These are phyloP conservation scores for Cyclocybe cylindracea DNA, from an alignment of 768 basidiomycete species.

Conservation along the genomic window DNA sequence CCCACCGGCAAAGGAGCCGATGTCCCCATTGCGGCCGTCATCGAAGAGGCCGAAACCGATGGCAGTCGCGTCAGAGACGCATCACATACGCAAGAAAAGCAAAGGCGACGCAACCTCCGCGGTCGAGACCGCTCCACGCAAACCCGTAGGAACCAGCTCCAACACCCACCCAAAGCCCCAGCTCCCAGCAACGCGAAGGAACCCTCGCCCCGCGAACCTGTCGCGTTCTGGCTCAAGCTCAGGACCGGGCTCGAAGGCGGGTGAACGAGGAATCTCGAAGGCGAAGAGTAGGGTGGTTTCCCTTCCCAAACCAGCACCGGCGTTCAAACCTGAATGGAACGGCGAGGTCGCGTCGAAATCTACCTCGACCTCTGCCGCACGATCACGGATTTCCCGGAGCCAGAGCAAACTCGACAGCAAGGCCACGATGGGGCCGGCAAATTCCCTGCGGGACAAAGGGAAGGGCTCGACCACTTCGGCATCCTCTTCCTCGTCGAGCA, in stretches of 20 bases:
- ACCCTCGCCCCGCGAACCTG: not conserved
- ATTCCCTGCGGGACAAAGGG: conserved; percentile 3
- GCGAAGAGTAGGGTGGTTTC: conserved; percentile 4
- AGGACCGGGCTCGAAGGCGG: not conserved
- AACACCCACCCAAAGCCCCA: conserved; percentile 1
- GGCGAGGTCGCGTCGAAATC: conserved; percentile 7
- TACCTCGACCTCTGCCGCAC: conserved; percentile 5
- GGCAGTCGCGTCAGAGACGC: conserved; percentile 12
- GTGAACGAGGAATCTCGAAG: conserved; percentile 9
- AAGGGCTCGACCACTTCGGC: conserved; percentile 4
- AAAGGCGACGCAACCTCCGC: conserved; percentile 9
- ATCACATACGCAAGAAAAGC: conserved; percentile 12
- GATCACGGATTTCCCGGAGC: conserved; percentile 3
- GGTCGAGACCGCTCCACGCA: not conserved
- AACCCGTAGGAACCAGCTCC: not conserved
- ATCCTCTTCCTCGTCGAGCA: conserved; percentile 2
- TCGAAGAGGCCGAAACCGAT: conserved; percentile 45
- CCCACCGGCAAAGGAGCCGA: conserved; percentile 20
- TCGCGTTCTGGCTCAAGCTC: conserved; percentile 6
- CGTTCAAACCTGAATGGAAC: conserved; percentile 15
- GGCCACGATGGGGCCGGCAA: conserved; percentile 10
- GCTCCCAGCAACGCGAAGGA: conserved; percentile 1
- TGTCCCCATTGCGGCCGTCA: conserved; percentile 42
- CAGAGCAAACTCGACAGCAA: not conserved
- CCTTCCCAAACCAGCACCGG: conserved; percentile 9